phyloP scores from a whole-genome alignment of 495 filamentous ascomycete species.

The Oidiodendron maius region DNA sequence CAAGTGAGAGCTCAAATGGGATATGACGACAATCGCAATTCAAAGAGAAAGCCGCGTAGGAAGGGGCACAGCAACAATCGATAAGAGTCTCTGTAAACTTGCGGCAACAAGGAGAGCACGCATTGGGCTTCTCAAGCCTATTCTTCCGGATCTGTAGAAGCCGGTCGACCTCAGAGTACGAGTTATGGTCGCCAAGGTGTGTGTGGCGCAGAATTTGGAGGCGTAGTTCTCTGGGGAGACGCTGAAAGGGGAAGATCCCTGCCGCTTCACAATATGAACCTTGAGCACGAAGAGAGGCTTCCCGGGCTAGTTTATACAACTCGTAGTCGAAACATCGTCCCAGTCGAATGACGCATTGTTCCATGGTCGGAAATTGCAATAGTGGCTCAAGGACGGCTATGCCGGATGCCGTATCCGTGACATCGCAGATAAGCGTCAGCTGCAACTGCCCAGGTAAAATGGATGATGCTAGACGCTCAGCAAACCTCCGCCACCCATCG shows the following conservation, averaged over 20 bases:
- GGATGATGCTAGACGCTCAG: background rate
- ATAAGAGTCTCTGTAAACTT: background rate
- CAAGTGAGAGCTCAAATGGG: background rate
- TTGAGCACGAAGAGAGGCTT: background rate
- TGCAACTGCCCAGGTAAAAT: background rate
- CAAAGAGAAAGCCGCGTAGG: background rate
- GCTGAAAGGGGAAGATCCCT: background rate
- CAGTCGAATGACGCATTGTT: slow-evolving; percentile 1
- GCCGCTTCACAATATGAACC: background rate
- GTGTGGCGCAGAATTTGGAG: background rate
- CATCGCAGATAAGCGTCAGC: slow-evolving; percentile 2
- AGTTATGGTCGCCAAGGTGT: background rate
- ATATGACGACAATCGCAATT: background rate
- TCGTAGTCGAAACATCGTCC: background rate
- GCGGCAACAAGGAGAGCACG: background rate
- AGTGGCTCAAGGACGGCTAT: background rate
- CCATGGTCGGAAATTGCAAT: background rate
- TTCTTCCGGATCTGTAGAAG: background rate
- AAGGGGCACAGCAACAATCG: background rate
- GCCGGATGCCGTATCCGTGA: background rate
- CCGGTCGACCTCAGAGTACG: background rate
- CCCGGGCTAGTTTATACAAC: background rate
- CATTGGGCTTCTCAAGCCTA: background rate
- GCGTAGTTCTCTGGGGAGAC: background rate
- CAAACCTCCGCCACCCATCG: background rate